A percentile compares a stretch with the other conserved stretches of the same genome.
These are phyloP conservation scores for Vitis hybrid DNA, from an alignment of 177 flowering plant genomes.

Conservation along the genomic window DNA sequence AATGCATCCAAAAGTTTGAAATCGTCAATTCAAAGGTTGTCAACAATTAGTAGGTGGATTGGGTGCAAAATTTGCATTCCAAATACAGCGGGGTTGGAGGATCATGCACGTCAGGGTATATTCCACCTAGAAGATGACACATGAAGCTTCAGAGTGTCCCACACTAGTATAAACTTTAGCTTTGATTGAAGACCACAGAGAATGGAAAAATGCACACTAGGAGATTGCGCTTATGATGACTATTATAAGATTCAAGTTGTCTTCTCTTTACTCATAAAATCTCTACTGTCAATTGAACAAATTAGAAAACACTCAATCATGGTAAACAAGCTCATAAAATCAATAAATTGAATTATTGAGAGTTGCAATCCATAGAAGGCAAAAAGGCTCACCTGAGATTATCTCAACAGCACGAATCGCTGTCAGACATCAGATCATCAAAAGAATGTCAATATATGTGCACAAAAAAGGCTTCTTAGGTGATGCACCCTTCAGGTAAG, in stretches of 20 bases:
- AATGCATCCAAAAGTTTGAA: too few species aligned
- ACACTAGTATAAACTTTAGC: neutral
- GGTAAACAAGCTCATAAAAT: neutral
- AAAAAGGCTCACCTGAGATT: slow-evolving; percentile 32
- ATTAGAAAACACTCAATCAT: neutral
- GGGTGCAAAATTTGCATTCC: too few species aligned
- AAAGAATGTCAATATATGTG: slow-evolving; percentile 36
- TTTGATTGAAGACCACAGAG: too few species aligned
- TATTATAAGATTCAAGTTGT: neutral
- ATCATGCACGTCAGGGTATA: too few species aligned
- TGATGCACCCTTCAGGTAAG: slow-evolving; percentile 35
- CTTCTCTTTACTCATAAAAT: neutral
- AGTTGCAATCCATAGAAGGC: neutral
- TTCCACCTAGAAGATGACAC: neutral
- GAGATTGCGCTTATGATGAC: too few species aligned
- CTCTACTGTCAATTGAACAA: neutral
- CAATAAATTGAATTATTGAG: neutral
- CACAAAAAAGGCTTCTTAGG: slow-evolving; percentile 15
- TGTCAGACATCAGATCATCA: slow-evolving; percentile 21
- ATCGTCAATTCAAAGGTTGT: too few species aligned
- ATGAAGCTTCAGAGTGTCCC: neutral
- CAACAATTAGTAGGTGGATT: too few species aligned
- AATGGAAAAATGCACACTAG: too few species aligned
- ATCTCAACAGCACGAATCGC: slow-evolving; percentile 18
- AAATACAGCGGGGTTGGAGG: too few species aligned